phyloP scores from a whole-genome alignment of 495 filamentous ascomycete genomes.

The Sordaria brevicollis region DNA sequence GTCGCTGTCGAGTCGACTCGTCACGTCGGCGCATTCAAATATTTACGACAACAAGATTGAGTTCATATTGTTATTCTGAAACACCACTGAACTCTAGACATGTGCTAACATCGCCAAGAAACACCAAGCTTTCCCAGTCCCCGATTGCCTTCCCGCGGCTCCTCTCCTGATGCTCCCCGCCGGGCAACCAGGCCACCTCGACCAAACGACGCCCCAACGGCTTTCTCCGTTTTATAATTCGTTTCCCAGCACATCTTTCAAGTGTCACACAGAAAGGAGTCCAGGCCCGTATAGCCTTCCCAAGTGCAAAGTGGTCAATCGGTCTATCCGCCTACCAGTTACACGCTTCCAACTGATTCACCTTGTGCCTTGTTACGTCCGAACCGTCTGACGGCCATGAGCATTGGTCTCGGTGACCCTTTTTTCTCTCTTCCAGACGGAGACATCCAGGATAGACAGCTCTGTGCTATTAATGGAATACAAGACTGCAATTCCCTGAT shows the following conservation, averaged over 20 bases:
- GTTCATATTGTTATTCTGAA: neutral
- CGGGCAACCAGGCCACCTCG: too few relatives aligned
- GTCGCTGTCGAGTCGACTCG: neutral
- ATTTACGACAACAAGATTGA: neutral
- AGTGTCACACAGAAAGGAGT: neutral
- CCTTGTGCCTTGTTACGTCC: neutral
- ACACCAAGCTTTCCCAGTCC: neutral
- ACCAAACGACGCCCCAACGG: neutral
- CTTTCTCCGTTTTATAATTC: neutral
- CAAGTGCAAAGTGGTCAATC: neutral
- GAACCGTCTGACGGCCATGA: neutral
- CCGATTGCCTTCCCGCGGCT: neutral
- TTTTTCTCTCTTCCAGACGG: neutral
- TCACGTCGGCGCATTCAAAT: neutral
- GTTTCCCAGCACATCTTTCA: neutral
- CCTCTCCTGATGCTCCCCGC: neutral
- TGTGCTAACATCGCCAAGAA: neutral
- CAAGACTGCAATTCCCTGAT: neutral
- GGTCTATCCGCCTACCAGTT: neutral
- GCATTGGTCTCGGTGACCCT: neutral
- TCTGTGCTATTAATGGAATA: neutral
- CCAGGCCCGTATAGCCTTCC: neutral
- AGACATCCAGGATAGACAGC: neutral
- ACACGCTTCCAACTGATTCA: neutral
- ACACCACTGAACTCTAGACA: neutral